Conservation (phyloP, 306 rosid species). For the Styphnolobium japonicum region DNA sequence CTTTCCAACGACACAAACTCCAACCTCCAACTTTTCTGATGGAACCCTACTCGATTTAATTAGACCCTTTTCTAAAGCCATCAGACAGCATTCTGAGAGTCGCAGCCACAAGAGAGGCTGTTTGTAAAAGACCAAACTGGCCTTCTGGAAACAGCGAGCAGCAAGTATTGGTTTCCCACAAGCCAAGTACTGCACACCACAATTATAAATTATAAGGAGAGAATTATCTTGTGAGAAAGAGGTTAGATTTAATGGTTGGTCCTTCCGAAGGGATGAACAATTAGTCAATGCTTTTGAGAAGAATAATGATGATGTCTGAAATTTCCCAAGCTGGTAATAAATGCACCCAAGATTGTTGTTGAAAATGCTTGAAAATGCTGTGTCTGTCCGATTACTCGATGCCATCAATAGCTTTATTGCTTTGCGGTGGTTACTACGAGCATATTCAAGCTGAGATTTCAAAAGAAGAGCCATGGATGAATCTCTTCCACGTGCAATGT, state of each 20-base stretch:
- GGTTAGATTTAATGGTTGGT: conserved; percentile 61
- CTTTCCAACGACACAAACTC: conserved; percentile 69
- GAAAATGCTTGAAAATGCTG: conserved; percentile 69
- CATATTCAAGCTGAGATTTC: conserved; percentile 96
- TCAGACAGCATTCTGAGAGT: conserved; percentile 92
- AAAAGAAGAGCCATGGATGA: conserved; percentile 89
- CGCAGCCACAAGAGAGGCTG: conserved; percentile 98
- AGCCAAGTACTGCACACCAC: conserved; percentile 90
- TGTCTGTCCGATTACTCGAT: conserved; percentile 75
- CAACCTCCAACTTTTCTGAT: conserved; percentile 59
- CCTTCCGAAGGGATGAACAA: conserved; percentile 80
- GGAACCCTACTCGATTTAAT: conserved; percentile 40
- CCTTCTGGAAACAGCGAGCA: conserved; percentile 90
- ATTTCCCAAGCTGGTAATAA: conserved; percentile 89
- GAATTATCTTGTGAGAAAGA: conserved; percentile 86
- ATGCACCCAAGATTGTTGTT: conserved; percentile 97
- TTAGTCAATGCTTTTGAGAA: conserved; percentile 81
- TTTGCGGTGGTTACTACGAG: conserved; percentile 94
- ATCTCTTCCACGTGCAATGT: conserved; percentile 87
- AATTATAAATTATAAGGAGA: conserved; percentile 71
- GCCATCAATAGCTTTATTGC: conserved; percentile 95
- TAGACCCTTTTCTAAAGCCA: conserved; percentile 86
- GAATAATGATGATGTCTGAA: conserved; percentile 79
- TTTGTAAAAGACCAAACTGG: conserved; percentile 75
- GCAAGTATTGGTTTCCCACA: conserved; percentile 90